A percentile compares a stretch with the other conserved stretches of the same genome.
Evolutionary conservation across 2,329 filamentous ascomycete species (phyloP).

Genomic region (Epichloe brachyelytri): DNA sequence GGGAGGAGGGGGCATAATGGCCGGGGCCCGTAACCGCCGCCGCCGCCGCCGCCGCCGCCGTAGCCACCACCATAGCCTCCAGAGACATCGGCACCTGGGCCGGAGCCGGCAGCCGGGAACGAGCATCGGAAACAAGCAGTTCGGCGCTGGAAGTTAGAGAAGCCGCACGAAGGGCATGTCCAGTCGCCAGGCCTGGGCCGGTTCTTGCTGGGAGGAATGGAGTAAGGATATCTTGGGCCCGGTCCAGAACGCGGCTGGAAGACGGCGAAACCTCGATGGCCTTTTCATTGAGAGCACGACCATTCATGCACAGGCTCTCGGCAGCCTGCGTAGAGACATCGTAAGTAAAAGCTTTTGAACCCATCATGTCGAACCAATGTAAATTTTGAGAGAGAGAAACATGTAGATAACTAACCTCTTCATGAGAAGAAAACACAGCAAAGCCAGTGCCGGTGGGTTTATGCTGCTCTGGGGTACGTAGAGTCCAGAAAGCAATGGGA

Average conservation of each 20-base stretch:
- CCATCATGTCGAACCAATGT: too few relatives aligned
- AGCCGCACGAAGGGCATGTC: slow-evolving; percentile 97
- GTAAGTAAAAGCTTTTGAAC: not conserved
- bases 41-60: slow-evolving; percentile 48
- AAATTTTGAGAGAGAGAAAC: not conserved
- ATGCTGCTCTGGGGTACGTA: slow-evolving; percentile 94
- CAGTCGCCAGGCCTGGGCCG: slow-evolving; percentile 92
- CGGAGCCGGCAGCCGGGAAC: slow-evolving; percentile 84
- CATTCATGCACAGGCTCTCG: slow-evolving; percentile 98
- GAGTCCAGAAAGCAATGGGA: slow-evolving; percentile 97
- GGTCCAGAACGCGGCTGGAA: slow-evolving; percentile 89
- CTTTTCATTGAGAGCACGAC: slow-evolving; percentile 93
- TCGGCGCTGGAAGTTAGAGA: slow-evolving; percentile 97
- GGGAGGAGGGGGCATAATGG: slow-evolving; percentile 67
- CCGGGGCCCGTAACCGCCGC: slow-evolving; percentile 57
- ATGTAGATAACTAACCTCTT: slow-evolving; percentile 59
- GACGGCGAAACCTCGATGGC: slow-evolving; percentile 97
- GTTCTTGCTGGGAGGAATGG: slow-evolving; percentile 98
- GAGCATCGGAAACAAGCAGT: slow-evolving; percentile 98
- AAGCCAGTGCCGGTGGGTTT: slow-evolving; percentile 99
- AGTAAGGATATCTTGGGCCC: slow-evolving; percentile 88
- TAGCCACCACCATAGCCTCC: slow-evolving; percentile 45
- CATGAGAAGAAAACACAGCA: slow-evolving; percentile 95
- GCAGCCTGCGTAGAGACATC: slow-evolving; percentile 51
- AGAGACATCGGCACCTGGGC: slow-evolving; percentile 50